Base-by-base conservation (phyloP, 768 basidiomycete genomes). In the Sistotremastrum niveocremeum region DNA sequence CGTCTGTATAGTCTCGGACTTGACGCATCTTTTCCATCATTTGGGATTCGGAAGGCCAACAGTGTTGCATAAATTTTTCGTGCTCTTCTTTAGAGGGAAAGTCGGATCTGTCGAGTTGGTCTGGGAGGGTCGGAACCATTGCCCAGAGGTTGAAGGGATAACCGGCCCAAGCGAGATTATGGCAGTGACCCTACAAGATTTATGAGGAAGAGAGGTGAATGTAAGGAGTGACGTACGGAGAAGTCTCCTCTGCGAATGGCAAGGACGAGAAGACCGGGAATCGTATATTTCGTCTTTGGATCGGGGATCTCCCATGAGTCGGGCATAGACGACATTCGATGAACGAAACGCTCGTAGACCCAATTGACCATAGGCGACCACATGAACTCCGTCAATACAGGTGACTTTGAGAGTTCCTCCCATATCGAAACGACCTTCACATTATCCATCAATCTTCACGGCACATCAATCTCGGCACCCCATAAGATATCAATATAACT, bases 241-340 rank as follows among this genome's bases (percentile, higher is more conserved):
- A 60, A 77, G 54, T 76, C 74, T 4, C 74, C 74, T 5, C 75
- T 63, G 6, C 75, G 66, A 7, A 74, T 50, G 52, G 76, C 74
- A 38, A 74, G 59, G 0, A 72, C 73, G n/a, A 76, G 53, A 57
- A 72, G 67, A 33, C 61, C 20, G 1, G 20, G 20, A 20, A 20
- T 20, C 1, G 20, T 20, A 20, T 20, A 20, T 20, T 20, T 20
- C 20, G 20, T 20, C 20, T 20, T 20, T 20, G 20, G 20, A 20
- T 20, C 20, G 20, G 20, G 20, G 20, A 20, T 20, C 20, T 20
- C 20, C 20, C 20, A 20, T 20, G 20, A 20, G 20, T 20, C 20
- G 20, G 20, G 20, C 20, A 20, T 20, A 20, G 20, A 20, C 20
- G 20, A 1, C 20, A 20, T 20, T 20, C 20, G 20, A 20, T 20